These are phyloP conservation scores for Penicillium brevicompactum DNA, from an alignment of 2,329 filamentous ascomycete species.

Conservation along the genomic window DNA sequence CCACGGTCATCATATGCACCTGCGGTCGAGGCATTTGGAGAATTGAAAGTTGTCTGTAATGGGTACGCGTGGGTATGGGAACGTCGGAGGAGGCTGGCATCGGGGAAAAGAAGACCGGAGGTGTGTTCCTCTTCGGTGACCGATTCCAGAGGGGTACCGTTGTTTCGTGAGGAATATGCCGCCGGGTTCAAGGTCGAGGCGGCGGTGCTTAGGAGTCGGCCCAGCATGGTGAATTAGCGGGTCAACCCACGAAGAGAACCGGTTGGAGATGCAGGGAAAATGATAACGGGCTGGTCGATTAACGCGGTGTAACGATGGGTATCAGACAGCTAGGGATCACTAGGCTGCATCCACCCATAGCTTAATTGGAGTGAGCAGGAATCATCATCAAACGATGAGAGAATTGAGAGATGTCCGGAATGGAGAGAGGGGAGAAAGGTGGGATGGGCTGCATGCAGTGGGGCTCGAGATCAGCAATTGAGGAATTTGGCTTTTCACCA, in stretches of 20 bases:
- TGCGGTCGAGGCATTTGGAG: constrained; percentile 45
- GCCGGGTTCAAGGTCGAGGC: constrained; percentile 47
- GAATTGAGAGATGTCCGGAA: constrained; percentile 9
- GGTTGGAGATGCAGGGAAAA: constrained; percentile 14
- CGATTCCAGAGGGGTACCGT: constrained; percentile 45
- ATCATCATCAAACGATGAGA: constrained; percentile 29
- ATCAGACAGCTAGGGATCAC: constrained; percentile 33
- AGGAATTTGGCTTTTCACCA: constrained; percentile 11
- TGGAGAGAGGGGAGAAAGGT: constrained; percentile 23
- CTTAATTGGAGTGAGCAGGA: constrained; percentile 29
- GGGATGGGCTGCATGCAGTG: constrained; percentile 28
- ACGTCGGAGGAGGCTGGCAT: constrained; percentile 45
- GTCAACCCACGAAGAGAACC: constrained; percentile 13
- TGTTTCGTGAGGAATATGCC: constrained; percentile 40
- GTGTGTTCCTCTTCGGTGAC: constrained; percentile 54
- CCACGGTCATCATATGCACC: constrained; percentile 51
- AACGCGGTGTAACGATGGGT: constrained; percentile 27
- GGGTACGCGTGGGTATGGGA: constrained; percentile 45
- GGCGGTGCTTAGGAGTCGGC: constrained; percentile 46
- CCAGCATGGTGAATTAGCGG: constrained; percentile 41
- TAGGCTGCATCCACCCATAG: constrained; percentile 38
- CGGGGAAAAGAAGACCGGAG: constrained; percentile 50
- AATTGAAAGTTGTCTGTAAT: constrained; percentile 44
- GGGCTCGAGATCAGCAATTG: constrained; percentile 21
- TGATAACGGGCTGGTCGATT: constrained; percentile 15